Percentiles rank a stretch among this genome's conserved stretches.
Evolutionary conservation across 1,284 basidiomycete genomes (phyloP).

Genomic region (Boletus subluridellus): DNA sequence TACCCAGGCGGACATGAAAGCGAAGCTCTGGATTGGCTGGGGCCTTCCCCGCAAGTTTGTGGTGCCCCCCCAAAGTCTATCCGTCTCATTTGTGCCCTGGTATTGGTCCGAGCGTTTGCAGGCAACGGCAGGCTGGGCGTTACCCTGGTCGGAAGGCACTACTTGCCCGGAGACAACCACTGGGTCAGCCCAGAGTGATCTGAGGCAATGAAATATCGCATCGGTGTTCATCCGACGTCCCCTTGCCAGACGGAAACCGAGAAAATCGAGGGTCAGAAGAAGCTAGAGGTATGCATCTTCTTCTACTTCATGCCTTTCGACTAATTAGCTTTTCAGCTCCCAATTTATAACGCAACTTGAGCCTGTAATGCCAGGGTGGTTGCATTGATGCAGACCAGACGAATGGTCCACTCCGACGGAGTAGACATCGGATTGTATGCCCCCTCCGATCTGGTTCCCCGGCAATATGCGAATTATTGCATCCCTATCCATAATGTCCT

Average conservation of each 20-base stretch:
- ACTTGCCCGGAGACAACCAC: neutral
- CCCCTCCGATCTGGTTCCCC: constrained; percentile 1
- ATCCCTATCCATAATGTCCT: constrained; percentile 11
- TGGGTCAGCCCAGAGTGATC: neutral
- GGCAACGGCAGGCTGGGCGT: neutral
- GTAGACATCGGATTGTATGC: constrained; percentile 14
- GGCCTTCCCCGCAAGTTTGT: too few species aligned
- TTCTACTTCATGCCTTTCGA: too few species aligned
- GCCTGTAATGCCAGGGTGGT: constrained; percentile 23
- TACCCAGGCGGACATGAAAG: neutral
- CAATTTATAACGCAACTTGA: neutral
- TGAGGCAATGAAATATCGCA: neutral
- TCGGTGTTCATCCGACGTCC: too few species aligned
- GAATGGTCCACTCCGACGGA: constrained; percentile 15
- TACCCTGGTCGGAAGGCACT: too few species aligned
- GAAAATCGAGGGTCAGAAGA: neutral
- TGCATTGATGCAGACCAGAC: constrained; percentile 21
- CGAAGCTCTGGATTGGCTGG: neutral
- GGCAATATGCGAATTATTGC: constrained; percentile 25
- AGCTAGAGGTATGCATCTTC: neutral
- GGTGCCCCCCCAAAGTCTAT: too few species aligned
- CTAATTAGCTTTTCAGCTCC: neutral
- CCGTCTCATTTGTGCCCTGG: neutral
- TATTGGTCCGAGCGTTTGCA: neutral
- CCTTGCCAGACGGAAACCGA: neutral